phyloP scores from a whole-genome alignment of 441 rosid genomes.

The Croton laevigatus region DNA sequence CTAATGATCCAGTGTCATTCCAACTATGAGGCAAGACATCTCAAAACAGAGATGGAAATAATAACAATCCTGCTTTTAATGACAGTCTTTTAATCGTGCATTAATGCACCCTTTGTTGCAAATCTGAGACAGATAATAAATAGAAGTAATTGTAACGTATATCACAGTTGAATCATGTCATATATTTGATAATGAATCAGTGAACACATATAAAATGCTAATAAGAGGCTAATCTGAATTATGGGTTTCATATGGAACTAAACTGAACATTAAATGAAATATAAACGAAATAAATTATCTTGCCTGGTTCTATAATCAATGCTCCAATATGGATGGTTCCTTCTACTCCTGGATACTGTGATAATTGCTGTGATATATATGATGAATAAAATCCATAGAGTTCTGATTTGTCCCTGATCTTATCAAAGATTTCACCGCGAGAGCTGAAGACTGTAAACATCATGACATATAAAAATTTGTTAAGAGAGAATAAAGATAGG shows the following conservation, averaged over 20 bases:
- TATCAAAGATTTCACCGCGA: constrained; percentile 63
- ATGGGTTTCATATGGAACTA: neutral
- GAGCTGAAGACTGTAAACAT: constrained; percentile 54
- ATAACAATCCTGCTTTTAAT: neutral
- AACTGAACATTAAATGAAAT: neutral
- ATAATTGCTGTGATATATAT: constrained; percentile 53
- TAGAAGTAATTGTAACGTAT: neutral
- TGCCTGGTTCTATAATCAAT: constrained; percentile 91
- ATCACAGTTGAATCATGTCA: neutral
- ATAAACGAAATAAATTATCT: constrained; percentile 22
- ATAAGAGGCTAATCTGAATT: neutral
- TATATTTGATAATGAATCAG: neutral
- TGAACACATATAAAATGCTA: neutral
- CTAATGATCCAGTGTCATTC: neutral
- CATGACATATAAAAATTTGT: constrained; percentile 16
- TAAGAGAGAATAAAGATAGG: constrained; percentile 12
- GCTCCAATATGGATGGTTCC: constrained; percentile 59
- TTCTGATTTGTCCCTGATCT: constrained; percentile 58
- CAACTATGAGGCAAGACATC: neutral
- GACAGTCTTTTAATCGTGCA: neutral
- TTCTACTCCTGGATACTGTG: constrained; percentile 28
- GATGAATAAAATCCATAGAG: constrained; percentile 59
- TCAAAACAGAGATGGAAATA: neutral
- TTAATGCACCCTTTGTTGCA: neutral
- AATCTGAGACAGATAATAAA: neutral